Evolutionary conservation across 768 basidiomycete genomes (phyloP).

Genomic region (Auriscalpium vulgare): DNA sequence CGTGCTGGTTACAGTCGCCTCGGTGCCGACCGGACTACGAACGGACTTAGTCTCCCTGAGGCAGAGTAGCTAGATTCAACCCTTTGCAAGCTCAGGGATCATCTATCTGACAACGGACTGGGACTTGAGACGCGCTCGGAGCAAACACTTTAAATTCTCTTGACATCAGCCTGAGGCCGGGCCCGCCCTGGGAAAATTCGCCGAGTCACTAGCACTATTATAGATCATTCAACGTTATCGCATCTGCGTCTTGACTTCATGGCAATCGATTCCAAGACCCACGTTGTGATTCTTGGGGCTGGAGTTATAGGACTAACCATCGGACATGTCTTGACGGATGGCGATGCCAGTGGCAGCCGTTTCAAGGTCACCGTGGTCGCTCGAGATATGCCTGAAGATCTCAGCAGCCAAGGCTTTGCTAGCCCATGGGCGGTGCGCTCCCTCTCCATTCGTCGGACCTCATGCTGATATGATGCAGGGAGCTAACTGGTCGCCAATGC

Average conservation of each 20-base stretch:
- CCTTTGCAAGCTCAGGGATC: too few species aligned
- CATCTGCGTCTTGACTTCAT: neutral
- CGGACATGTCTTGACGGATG: constrained; percentile 27
- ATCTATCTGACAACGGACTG: too few species aligned
- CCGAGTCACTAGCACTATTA: neutral
- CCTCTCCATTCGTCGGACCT: neutral
- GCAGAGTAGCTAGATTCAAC: too few species aligned
- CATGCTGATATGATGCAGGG: constrained; percentile 23
- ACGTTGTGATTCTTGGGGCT: constrained; percentile 32
- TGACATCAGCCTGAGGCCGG: too few species aligned
- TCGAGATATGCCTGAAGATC: constrained; percentile 31
- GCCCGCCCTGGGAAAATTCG: neutral
- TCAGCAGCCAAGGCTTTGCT: constrained; percentile 37
- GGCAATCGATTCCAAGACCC: neutral
- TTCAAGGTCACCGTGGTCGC: constrained; percentile 29
- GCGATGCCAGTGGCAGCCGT: neutral
- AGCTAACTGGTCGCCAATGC: constrained; percentile 39
- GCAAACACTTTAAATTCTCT: too few species aligned
- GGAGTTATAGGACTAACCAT: constrained; percentile 39
- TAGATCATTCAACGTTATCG: neutral
- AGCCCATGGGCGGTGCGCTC: constrained; percentile 43
- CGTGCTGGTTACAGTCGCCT: too few species aligned
- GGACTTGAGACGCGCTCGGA: too few species aligned
- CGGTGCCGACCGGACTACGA: too few species aligned
- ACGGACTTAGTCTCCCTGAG: too few species aligned